Conservation (phyloP, 1,284 basidiomycete genomes). For the Ceratobasidium theobromae region DNA sequence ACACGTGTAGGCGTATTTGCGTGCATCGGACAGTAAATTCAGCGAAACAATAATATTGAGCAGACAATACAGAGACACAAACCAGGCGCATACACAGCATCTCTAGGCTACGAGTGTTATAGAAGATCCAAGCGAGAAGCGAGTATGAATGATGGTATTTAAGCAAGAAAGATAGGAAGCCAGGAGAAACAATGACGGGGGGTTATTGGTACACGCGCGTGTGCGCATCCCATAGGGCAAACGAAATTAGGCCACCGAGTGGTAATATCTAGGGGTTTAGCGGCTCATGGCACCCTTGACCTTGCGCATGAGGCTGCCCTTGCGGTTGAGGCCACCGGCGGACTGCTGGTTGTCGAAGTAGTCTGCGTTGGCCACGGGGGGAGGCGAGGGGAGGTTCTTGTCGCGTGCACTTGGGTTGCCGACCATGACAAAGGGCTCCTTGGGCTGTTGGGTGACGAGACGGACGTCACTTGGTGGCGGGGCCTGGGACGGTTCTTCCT, state of each 20-base stretch:
- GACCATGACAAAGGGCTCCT: constrained; percentile 13
- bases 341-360: constrained; percentile 26
- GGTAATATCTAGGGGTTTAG: not conserved
- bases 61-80: constrained; percentile 1
- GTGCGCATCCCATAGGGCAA: constrained; percentile 16
- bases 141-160: constrained; percentile 12
- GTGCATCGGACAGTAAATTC: not conserved
- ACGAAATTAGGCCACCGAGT: not conserved
- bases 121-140: not conserved
- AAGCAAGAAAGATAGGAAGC: not conserved
- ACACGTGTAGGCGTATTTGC: constrained; percentile 2
- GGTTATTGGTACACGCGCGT: constrained; percentile 4
- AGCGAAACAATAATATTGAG: constrained; percentile 29
- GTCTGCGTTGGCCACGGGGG: constrained; percentile 21
- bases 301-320: constrained; percentile 32
- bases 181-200: not conserved
- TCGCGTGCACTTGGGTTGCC: constrained; percentile 5
- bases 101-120: constrained; percentile 13
- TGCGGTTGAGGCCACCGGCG: constrained; percentile 13
- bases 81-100: constrained; percentile 21
- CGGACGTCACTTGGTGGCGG: constrained; percentile 4
- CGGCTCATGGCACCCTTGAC: constrained; percentile 33
- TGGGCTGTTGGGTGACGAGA: constrained; percentile 2
- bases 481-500: constrained; percentile 2
- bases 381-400: constrained; percentile 24